phyloP scores from a whole-genome alignment of 2,329 filamentous ascomycete species.

The Fusarium humuli region DNA sequence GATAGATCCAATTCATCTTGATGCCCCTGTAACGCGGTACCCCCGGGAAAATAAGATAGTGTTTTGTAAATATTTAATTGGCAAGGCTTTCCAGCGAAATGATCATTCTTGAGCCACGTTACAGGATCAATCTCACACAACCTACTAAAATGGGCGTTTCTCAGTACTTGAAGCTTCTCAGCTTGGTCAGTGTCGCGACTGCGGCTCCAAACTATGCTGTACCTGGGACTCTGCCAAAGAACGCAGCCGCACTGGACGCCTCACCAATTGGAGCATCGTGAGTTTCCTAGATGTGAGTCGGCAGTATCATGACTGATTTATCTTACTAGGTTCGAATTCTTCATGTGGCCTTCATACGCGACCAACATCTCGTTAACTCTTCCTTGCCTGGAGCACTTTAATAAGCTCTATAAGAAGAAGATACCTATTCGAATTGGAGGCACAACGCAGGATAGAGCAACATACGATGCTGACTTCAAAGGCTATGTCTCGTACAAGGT shows the following conservation, averaged over 20 bases:
- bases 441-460: constrained; percentile 3
- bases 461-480: neutral
- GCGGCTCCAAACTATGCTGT: neutral
- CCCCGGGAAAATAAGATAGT: too few species aligned
- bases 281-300: too few species aligned
- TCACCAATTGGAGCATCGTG: neutral
- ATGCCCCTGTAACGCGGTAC: too few species aligned
- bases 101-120: rapidly evolving
- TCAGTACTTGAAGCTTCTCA: neutral
- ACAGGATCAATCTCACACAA: neutral
- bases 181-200: neutral
- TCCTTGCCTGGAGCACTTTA: neutral
- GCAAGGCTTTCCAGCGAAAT: too few species aligned
- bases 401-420: neutral
- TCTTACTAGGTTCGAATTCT: neutral
- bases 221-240: neutral
- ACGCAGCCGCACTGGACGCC: neutral
- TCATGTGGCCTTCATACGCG: constrained; percentile 4
- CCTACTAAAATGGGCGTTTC: neutral
- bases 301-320: neutral
- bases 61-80: too few species aligned
- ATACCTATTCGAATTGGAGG: neutral
- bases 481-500: neutral
- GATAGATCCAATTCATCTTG: too few species aligned
- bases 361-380: neutral